phyloP scores from a whole-genome alignment of 306 rosid genomes.

The Echinosophora koreensis region DNA sequence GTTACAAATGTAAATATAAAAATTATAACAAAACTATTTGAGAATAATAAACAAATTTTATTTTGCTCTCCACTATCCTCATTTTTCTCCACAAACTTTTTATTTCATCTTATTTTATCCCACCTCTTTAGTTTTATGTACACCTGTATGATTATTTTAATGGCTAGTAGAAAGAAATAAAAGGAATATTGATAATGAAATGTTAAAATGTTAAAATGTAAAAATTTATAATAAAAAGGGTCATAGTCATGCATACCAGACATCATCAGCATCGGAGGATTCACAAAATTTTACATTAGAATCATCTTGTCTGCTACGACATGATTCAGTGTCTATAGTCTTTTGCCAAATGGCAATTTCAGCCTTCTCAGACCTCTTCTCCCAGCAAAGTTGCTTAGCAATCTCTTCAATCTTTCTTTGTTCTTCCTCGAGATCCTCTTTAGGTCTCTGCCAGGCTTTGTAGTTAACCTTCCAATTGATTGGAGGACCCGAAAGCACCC shows the following conservation, averaged over 20 bases:
- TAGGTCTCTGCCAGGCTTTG: conserved; percentile 79
- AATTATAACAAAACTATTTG: background rate
- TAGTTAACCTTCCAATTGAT: conserved; percentile 74
- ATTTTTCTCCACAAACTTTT: background rate
- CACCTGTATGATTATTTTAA: background rate
- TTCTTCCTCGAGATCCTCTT: conserved; percentile 79
- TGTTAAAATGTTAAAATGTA: conserved; percentile 3
- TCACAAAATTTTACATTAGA: conserved; percentile 64
- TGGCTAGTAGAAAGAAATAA: background rate
- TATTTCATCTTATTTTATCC: background rate
- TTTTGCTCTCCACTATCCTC: background rate
- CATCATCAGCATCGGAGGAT: conserved; percentile 62
- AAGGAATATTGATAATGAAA: background rate
- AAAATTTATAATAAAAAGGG: background rate
- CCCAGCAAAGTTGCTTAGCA: conserved; percentile 92
- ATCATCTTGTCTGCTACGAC: conserved; percentile 63
- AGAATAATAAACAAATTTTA: background rate
- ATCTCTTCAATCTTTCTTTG: conserved; percentile 79
- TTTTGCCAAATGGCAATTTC: conserved; percentile 88
- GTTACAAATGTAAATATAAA: background rate
- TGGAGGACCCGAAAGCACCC: conserved; percentile 88
- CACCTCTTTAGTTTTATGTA: background rate
- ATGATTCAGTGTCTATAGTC: conserved; percentile 69
- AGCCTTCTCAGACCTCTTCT: conserved; percentile 79
- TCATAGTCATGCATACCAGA: conserved; percentile 59